phyloP scores from a whole-genome alignment of 139 green algal species.

The Chlorella sp. region DNA sequence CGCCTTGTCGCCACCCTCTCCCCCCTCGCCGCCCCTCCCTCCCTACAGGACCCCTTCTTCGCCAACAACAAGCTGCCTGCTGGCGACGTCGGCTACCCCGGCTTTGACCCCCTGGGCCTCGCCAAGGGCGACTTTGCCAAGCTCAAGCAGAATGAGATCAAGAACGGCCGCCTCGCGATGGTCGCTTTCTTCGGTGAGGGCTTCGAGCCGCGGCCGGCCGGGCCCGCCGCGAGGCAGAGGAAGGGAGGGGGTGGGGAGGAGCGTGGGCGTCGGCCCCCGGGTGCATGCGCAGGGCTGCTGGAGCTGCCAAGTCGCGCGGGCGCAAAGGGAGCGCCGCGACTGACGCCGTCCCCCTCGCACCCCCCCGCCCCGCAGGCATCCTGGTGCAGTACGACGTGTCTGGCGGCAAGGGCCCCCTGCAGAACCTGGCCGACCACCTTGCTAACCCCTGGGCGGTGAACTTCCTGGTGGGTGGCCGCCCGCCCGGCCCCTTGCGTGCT shows the following conservation, averaged over 20 bases:
- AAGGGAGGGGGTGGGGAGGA: no score
- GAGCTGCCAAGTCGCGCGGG: no score
- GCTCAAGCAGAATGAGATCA: slow-evolving; percentile 56
- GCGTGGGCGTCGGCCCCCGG: no score
- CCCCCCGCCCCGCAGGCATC: slow-evolving; percentile 27
- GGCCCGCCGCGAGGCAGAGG: no score
- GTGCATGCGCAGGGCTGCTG: no score
- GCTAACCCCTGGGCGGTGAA: slow-evolving; percentile 73
- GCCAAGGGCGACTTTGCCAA: slow-evolving; percentile 21
- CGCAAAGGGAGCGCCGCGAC: no score
- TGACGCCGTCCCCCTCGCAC: neutral
- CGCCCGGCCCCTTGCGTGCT: no score
- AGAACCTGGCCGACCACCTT: slow-evolving; percentile 87
- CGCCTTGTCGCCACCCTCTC: neutral
- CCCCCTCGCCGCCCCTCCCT: neutral
- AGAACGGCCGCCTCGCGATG: slow-evolving; percentile 66
- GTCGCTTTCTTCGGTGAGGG: no score
- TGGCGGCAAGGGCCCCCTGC: slow-evolving; percentile 61
- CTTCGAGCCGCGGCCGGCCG: no score
- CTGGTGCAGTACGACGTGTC: no score
- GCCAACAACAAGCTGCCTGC: no score
- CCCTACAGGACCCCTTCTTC: neutral
- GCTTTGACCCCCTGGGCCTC: slow-evolving; percentile 60
- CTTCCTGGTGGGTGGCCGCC: slow-evolving; percentile 78
- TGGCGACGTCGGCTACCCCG: slow-evolving; percentile 52